Base-by-base conservation (phyloP, 2,329 filamentous ascomycete genomes). In the Cercospora janseana region DNA sequence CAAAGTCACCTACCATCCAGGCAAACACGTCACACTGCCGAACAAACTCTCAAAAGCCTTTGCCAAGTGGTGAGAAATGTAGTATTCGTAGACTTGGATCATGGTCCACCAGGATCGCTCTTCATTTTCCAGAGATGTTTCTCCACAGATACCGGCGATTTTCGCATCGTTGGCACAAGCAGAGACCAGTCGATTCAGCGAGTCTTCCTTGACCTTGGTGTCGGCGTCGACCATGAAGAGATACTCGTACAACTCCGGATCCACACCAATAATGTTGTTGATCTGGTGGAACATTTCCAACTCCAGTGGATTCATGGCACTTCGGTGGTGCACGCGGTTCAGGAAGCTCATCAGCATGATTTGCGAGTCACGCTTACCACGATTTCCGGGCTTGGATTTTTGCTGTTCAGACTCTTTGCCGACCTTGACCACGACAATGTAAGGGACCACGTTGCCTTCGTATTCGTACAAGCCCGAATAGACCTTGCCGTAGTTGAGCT, bases 21-120 rank as follows among this genome's bases (percentile, higher is more conserved):
- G 93, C 75, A 98, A 84, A 85, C 93, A 98, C 52, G 93, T 98
- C 54, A 98, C 93, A 70, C 89, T 95, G 66, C 91, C 93, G 66
- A 98, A 98, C 54, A 98, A 81, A 54, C 90, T 96, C 70, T 98
- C 93, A 67, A 98, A 98, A 55, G 93, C 89, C 75, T 98, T 98
- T 46, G 93, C 79, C 69, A 98, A 75, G 72, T 98, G 87, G 78
- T 98, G 93, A 23, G 93, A 97, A 66, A 98, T 98, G 70, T 91
- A 98, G 77, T 98, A 98, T 70, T 98, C 93, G 74, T 98, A 98
- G 58, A 98, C 93, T 70, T 98, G 93, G 65, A 98, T 98, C 93
- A 98, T 98, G 9, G 93, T 98, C 88, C 89, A 95, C 90, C 91
- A 97, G 63, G 85, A 91, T 60, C 85, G 81, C 63, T 96, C 89